Evolutionary conservation across 306 rosid genomes (phyloP).

Genomic region (Hylodesmum podocarpum): DNA sequence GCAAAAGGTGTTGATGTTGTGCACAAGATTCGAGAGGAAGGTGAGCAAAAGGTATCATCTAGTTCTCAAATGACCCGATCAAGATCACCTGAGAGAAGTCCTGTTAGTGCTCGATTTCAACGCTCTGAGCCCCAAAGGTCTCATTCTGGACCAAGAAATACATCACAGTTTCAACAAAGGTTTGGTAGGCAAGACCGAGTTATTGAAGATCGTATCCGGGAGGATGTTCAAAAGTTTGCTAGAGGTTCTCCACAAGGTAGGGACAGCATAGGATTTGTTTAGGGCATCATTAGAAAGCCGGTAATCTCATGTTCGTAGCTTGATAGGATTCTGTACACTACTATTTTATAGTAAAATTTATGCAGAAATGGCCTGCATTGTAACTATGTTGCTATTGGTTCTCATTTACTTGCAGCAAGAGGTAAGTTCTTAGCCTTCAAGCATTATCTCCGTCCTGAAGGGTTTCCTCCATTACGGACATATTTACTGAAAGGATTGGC

Average conservation of each 20-base stretch:
- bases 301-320: slow-evolving; percentile 69
- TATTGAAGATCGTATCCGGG: slow-evolving; percentile 71
- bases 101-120: slow-evolving; percentile 60
- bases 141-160: slow-evolving; percentile 65
- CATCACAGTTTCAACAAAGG: slow-evolving; percentile 71
- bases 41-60: slow-evolving; percentile 66
- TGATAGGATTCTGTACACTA: slow-evolving; percentile 49
- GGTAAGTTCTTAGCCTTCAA: slow-evolving; percentile 96
- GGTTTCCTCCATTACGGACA: slow-evolving; percentile 57
- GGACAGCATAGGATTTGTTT: slow-evolving; percentile 85
- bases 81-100: slow-evolving; percentile 93
- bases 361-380: slow-evolving; percentile 25
- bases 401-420: slow-evolving; percentile 87
- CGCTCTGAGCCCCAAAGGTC: slow-evolving; percentile 78
- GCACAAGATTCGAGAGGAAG: slow-evolving; percentile 83
- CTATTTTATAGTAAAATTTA: slow-evolving; percentile 23
- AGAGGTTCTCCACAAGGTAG: slow-evolving; percentile 99
- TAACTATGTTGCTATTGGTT: slow-evolving; percentile 54
- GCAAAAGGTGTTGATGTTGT: slow-evolving; percentile 95
- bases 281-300: slow-evolving; percentile 71
- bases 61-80: slow-evolving; percentile 69
- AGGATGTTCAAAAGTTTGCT: slow-evolving; percentile 69
- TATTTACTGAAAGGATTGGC: slow-evolving; percentile 71
- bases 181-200: slow-evolving; percentile 81
- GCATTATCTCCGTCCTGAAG: slow-evolving; percentile 75